Evolutionary conservation across 352 stramenopile genomes (phyloP).

Genomic region (Aphanomyces euteiches): DNA sequence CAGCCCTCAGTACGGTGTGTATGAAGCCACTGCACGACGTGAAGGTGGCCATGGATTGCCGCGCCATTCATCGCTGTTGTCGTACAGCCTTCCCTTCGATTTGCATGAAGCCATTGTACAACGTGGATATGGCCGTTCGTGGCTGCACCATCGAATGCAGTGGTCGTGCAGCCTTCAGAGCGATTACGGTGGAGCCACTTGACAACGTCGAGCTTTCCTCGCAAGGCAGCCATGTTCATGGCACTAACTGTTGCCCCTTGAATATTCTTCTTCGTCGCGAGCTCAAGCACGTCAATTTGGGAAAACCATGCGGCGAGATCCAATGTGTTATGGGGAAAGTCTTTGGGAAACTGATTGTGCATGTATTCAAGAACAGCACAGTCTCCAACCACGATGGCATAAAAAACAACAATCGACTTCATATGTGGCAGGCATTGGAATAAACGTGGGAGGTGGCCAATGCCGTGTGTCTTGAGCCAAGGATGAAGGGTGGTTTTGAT

Average conservation of each 20-base stretch:
- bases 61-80: slow-evolving; percentile 36
- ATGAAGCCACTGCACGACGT: slow-evolving; percentile 35
- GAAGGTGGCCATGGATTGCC: slow-evolving; percentile 33
- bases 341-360: background rate
- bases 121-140: slow-evolving; percentile 34
- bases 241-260: slow-evolving; percentile 56
- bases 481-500: background rate
- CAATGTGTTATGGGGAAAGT: background rate
- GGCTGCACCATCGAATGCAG: slow-evolving; percentile 36
- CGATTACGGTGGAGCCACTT: slow-evolving; percentile 31
- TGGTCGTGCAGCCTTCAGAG: slow-evolving; percentile 7
- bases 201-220: slow-evolving; percentile 59
- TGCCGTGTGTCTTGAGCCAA: background rate
- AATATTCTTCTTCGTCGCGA: slow-evolving; percentile 29
- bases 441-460: background rate
- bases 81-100: slow-evolving; percentile 37
- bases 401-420: background rate
- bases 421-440: background rate
- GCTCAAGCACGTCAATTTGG: slow-evolving; percentile 37
- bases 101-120: slow-evolving; percentile 36
- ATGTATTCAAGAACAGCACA: background rate
- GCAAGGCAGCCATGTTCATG: slow-evolving; percentile 71
- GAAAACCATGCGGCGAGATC: background rate
- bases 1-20: slow-evolving; percentile 17
- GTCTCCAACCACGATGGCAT: background rate